Conservation (phyloP, 2,329 filamentous ascomycete genomes). For the Cryphonectria nitschkei region DNA sequence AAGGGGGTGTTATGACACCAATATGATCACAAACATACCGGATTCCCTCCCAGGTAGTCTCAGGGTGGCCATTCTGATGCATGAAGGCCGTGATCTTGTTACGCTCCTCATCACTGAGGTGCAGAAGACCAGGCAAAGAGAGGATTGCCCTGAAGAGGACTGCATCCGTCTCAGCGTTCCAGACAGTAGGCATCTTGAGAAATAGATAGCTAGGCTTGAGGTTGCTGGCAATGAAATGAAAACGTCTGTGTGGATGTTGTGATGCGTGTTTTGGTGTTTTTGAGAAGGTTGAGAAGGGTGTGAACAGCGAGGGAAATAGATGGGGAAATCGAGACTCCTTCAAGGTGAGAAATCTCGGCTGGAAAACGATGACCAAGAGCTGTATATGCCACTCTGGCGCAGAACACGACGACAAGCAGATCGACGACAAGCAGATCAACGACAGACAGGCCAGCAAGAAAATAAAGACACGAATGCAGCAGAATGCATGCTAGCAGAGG, state of each 20-base stretch:
- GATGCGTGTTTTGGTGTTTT: background rate
- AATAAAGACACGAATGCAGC: background rate
- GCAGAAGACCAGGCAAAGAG: constrained; percentile 10
- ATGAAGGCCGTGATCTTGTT: constrained; percentile 28
- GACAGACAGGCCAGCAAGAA: background rate
- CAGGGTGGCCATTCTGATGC: constrained; percentile 28
- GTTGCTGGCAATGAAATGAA: background rate
- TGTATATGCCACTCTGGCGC: constrained; percentile 2
- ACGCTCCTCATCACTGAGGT: constrained; percentile 28
- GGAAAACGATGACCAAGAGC: background rate
- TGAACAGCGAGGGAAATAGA: background rate
- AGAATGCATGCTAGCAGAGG: background rate
- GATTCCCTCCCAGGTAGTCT: constrained; percentile 34
- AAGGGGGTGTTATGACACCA: background rate
- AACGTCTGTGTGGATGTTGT: background rate
- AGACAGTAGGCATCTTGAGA: constrained; percentile 35
- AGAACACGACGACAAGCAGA: background rate
- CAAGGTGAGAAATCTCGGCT: background rate
- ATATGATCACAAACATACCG: constrained; percentile 28
- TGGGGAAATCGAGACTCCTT: background rate
- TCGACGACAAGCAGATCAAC: background rate
- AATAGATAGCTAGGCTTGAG: background rate
- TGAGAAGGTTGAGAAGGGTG: too few species aligned
- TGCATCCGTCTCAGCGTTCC: constrained; percentile 36
- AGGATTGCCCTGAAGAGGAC: constrained; percentile 37